Conservation (phyloP, 805 yeast genomes). For the Saccharomycopsis synnaedendra region DNA sequence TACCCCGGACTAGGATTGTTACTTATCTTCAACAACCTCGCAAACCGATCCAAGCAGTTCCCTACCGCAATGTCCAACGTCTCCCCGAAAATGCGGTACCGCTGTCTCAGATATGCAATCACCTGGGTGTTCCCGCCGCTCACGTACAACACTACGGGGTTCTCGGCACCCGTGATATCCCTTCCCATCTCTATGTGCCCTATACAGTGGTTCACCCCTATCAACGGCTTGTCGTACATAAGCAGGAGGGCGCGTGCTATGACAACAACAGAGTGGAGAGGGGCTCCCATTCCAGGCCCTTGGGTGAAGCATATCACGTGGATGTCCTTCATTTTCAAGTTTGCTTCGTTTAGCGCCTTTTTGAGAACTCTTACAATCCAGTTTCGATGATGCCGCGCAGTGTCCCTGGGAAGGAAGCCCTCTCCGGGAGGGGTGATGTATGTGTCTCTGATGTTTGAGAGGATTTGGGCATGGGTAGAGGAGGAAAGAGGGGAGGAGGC, state of each 20-base stretch:
- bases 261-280: conserved; percentile 82
- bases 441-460: conserved; percentile 90
- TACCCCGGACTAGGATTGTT: conserved; percentile 97
- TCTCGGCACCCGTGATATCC: conserved; percentile 94
- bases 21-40: conserved; percentile 77
- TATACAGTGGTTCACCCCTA: conserved; percentile 94
- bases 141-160: conserved; percentile 93
- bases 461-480: conserved; percentile 56
- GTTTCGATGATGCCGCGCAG: conserved; percentile 91
- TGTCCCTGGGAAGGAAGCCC: conserved; percentile 92
- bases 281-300: conserved; percentile 99
- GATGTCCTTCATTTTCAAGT: conserved; percentile 35
- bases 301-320: conserved; percentile 89
- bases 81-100: conserved; percentile 98
- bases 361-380: conserved; percentile 81
- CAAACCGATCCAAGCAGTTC: conserved; percentile 92
- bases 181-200: conserved; percentile 99
- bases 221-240: conserved; percentile 72
- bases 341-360: conserved; percentile 52
- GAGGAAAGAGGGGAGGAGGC: conserved; percentile 39
- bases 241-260: conserved; percentile 82
- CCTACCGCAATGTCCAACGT: conserved; percentile 97
- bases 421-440: conserved; percentile 97
- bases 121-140: conserved; percentile 99
- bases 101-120: conserved; percentile 87